phyloP scores from a whole-genome alignment of 2,329 filamentous ascomycete genomes.

The Hirsutella rhossiliensis region DNA sequence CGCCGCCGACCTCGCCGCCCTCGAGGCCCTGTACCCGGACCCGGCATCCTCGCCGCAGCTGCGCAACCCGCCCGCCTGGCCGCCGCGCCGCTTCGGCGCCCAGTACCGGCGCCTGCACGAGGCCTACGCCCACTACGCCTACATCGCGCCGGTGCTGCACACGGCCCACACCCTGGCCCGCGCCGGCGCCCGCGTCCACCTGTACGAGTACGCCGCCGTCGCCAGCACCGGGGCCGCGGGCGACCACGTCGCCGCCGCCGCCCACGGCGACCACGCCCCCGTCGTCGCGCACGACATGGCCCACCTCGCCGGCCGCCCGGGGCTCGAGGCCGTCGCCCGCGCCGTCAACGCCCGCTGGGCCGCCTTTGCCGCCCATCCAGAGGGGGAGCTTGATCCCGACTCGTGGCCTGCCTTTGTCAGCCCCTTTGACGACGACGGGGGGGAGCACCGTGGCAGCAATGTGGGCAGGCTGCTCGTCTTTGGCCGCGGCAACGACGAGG shows the following conservation, averaged over 20 bases:
- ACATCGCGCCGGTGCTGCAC: slow-evolving; percentile 51
- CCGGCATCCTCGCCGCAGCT: slow-evolving; percentile 30
- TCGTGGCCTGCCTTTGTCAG: slow-evolving; percentile 31
- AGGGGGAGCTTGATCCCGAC: not conserved
- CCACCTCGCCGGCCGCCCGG: slow-evolving; percentile 18
- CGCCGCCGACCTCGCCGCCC: slow-evolving; percentile 34
- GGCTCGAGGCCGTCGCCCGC: slow-evolving; percentile 23
- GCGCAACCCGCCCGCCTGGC: slow-evolving; percentile 22
- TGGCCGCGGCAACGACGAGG: slow-evolving; percentile 47
- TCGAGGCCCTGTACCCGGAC: slow-evolving; percentile 53
- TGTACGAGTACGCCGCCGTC: slow-evolving; percentile 49
- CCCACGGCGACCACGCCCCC: slow-evolving; percentile 34
- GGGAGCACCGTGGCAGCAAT: not conserved
- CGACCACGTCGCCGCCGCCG: slow-evolving; percentile 22
- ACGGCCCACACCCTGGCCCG: slow-evolving; percentile 31
- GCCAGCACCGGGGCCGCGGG: slow-evolving; percentile 4
- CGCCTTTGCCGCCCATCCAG: slow-evolving; percentile 13
- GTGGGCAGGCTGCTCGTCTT: slow-evolving; percentile 38
- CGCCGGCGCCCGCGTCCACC: slow-evolving; percentile 28
- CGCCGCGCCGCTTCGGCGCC: slow-evolving; percentile 24
- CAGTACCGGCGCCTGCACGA: slow-evolving; percentile 42
- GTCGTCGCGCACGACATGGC: slow-evolving; percentile 30
- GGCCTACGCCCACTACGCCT: slow-evolving; percentile 53
- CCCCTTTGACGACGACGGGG: slow-evolving; percentile 18
- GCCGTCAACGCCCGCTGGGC: slow-evolving; percentile 33